Base-by-base conservation (phyloP, 2,329 filamentous ascomycete species). In the Colletotrichum sp. region DNA sequence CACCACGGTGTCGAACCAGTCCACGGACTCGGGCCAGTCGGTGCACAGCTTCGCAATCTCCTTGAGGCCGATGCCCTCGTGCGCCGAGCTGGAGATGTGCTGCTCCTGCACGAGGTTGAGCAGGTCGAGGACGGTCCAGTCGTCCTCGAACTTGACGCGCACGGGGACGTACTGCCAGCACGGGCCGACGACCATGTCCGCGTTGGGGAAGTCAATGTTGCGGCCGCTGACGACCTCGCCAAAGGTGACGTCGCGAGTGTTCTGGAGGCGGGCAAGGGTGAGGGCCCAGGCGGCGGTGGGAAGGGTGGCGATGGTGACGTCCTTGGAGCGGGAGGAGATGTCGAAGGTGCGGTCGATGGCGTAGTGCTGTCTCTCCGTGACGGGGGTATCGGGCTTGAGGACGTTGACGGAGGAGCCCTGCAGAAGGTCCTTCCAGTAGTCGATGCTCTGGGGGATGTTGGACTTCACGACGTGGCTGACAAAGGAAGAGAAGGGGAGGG, bases 91-190 rank as follows among this genome's bases (percentile, higher is more conserved):
- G 65, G 89, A 86, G 59, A 92, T 86, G 80, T 92, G 90, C 81
- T 92, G 91, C 74, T 89, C 84, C 82, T 92, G 90, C 24, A 92
- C 86, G 72, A 86, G 83, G 18, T 85, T 84, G 72, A 92, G 87
- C 6, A 92, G 84, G 71, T 92, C 89, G 3, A 86, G 77, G 1
- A 85, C 89, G 5, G 87, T 90, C 88, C 90, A 91, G 4, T 82
- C 80, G 0, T 86, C 79, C 4, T 85, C 84, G 79, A 94, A 91
- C 32, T 84, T 84, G 16, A 94, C 89, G 24, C 93, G 88, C 44
- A 94, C 88, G 1, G 93, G 93, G 1, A 93, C 88, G 80, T 93
- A 92, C 79, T 94, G 92, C 87, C 92, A 92, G 76, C 92, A 93
- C 1, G 93, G 93, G 0, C 93, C 93, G 62, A 91, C 87, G 63